phyloP scores from a whole-genome alignment of 768 basidiomycete genomes.

The Mycena belliarum region DNA sequence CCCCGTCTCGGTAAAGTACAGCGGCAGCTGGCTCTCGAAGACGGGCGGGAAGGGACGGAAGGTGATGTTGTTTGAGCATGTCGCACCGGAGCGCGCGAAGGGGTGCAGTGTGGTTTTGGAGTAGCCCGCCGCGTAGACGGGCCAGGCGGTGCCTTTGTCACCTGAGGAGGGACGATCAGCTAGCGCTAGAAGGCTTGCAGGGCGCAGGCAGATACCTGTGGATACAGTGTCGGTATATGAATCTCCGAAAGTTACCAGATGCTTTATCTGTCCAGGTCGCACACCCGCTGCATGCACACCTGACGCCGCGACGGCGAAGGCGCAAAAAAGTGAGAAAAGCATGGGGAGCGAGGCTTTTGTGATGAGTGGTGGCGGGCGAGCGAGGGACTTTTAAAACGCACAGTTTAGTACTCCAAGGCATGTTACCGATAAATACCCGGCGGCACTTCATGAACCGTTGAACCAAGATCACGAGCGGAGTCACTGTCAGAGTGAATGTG shows the following conservation, averaged over 20 bases:
- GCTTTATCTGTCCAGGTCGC: conserved; percentile 51
- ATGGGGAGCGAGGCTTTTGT: background rate
- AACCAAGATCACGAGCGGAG: conserved; percentile 6
- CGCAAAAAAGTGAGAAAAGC: conserved; percentile 4
- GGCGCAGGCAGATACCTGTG: too few species aligned
- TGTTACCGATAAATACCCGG: conserved; percentile 1
- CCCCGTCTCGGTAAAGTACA: conserved; percentile 44
- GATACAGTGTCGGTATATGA: conserved; percentile 58
- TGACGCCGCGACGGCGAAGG: conserved; percentile 1
- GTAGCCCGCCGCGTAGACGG: conserved; percentile 58
- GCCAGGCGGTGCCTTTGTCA: conserved; percentile 58
- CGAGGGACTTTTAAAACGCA: too few species aligned
- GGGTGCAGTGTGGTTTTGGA: conserved; percentile 54
- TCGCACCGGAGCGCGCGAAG: conserved; percentile 63
- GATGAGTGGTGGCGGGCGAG: too few species aligned
- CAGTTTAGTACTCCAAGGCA: background rate
- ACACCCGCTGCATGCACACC: conserved; percentile 26
- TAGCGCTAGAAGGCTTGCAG: background rate
- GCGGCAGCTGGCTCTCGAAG: conserved; percentile 57
- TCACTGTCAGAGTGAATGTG: too few species aligned
- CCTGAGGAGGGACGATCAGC: conserved; percentile 1
- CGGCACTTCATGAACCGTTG: background rate
- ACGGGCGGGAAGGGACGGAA: conserved; percentile 57
- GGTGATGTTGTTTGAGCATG: conserved; percentile 65
- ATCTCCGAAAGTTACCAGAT: conserved; percentile 69